Base-by-base conservation (phyloP, 352 stramenopile species). In the Globisporangium cystogenes region DNA sequence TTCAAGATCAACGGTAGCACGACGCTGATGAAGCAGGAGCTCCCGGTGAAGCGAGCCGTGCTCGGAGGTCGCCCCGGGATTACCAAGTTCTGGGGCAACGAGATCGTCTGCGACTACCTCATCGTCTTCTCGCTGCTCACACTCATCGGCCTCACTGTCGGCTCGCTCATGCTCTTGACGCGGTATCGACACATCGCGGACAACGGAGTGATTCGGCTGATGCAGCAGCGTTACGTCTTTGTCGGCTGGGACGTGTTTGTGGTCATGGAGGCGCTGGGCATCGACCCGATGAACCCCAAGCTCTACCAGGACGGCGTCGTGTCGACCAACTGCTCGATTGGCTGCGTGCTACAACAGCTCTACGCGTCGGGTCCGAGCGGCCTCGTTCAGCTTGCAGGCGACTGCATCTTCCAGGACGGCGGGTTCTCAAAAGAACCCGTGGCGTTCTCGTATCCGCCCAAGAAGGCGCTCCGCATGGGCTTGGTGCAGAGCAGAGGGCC, bases 1-100 rank as follows among this genome's bases (percentile, higher is more conserved):
- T 59, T 83, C 8, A 52, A 62, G 16, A 43, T 62, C 24, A 57
- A 61, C 3, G 73, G 73, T 7, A 51, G 48, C 6, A 69, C 73
- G 0, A 68, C 73, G 6, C 79, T 84, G 44, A 84, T 84, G 68
- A 50, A n/a, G n/a, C n/a, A n/a, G n/a, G n/a, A n/a, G n/a, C n/a
- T 66, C n/a, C 72, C 63, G 14, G n/a, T n/a, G n/a, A n/a, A n/a
- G n/a, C n/a, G 47, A 62, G 3, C 24, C 53, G 1, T 45, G 59
- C 7, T 57, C 27, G 72, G 75, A 7, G 72, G 70, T 0, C 59
- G 55, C 4, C 67, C 68, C 4, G 55, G 67, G 16, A 55, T 84
- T 10, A 53, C 63, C 8, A 48, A 51, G 18, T 82, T 86, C 48
- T 86, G 75, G 70, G 48, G 57, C 7, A 84, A 59, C 27, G 75